A percentile compares a stretch with the other conserved stretches of the same genome.
These are phyloP conservation scores for Dissophora ornata DNA, from an alignment of 192 early-diverging fungal genomes.

Conservation along the genomic window DNA sequence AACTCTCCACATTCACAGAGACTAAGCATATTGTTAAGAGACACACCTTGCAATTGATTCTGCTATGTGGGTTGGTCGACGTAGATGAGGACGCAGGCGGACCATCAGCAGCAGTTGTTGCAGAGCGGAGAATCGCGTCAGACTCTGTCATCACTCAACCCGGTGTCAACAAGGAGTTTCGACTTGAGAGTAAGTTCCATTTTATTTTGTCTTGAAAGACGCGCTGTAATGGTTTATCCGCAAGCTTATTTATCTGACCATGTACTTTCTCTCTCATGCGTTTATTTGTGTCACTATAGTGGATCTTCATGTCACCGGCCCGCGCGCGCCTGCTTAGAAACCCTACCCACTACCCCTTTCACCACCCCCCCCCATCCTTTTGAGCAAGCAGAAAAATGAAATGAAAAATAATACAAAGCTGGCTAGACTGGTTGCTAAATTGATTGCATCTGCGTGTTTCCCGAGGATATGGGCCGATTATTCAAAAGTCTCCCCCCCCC, in stretches of 20 bases:
- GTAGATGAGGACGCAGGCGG: not conserved
- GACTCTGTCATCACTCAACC: slow-evolving; percentile 4
- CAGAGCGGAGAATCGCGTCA: not conserved
- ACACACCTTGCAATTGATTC: slow-evolving; percentile 33
- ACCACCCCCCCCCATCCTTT: not conserved
- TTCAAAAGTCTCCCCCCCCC: no score
- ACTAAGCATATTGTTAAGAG: slow-evolving; percentile 39
- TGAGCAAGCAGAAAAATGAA: no score
- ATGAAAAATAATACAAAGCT: no score
- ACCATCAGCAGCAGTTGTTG: not conserved
- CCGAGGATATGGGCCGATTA: no score
- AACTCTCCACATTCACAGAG: slow-evolving; percentile 30
- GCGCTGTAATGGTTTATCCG: no score
- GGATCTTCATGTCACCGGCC: slow-evolving; percentile 47
- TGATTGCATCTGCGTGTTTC: no score
- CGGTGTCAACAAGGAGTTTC: slow-evolving; percentile 40
- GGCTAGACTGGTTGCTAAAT: no score
- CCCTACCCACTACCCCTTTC: no score
- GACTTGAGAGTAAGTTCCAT: slow-evolving; percentile 53
- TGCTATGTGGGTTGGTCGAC: slow-evolving; percentile 25
- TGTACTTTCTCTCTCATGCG: no score
- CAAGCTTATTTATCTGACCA: not conserved
- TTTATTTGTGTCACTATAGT: slow-evolving; percentile 18
- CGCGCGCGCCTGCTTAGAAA: slow-evolving; percentile 26
- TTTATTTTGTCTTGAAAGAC: not conserved